Conservation (phyloP, 805 yeast species). For the Nakazawaea laoshanensis region DNA sequence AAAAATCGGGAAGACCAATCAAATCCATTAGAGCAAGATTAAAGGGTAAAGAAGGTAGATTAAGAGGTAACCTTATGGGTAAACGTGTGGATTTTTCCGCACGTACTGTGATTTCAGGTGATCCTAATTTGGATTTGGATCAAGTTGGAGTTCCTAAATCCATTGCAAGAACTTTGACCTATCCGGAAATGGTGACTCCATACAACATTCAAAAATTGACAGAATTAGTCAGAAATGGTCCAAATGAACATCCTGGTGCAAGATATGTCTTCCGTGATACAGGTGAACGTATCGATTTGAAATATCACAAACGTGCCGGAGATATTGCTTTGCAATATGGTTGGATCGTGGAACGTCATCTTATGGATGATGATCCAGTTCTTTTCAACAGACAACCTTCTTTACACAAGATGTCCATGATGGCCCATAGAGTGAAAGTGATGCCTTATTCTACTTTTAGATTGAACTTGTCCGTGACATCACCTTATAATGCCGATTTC, state of each 20-base stretch:
- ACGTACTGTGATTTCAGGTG: conserved; percentile 98
- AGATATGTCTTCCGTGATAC: conserved; percentile 96
- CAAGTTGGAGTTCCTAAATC: conserved; percentile 99
- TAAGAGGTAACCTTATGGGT: conserved; percentile 98
- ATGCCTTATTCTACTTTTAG: conserved; percentile 99
- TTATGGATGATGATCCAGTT: conserved; percentile 96
- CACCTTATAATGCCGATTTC: conserved; percentile 99
- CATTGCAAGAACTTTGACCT: conserved; percentile 90
- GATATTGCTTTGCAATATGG: conserved; percentile 97
- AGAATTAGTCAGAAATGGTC: conserved; percentile 93
- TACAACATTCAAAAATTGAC: conserved; percentile 92
- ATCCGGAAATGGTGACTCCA: conserved; percentile 97
- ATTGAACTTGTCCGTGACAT: conserved; percentile 91
- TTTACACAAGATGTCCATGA: conserved; percentile 98
- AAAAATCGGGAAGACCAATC: conserved; percentile 97
- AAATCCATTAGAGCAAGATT: conserved; percentile 98
- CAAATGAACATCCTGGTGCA: conserved; percentile 99
- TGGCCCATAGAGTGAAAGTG: conserved; percentile 97
- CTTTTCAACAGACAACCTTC: conserved; percentile 99
- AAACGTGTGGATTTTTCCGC: conserved; percentile 99
- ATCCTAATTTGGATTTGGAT: conserved; percentile 93
- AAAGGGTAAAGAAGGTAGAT: conserved; percentile 98
- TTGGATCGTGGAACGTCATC: conserved; percentile 98
- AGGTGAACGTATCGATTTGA: conserved; percentile 96
- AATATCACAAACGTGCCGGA: conserved; percentile 97